Evolutionary conservation across 805 yeast genomes (phyloP), one percentile per base, ranked within the genome.

Genomic region (Teunomyces atbi): DNA sequence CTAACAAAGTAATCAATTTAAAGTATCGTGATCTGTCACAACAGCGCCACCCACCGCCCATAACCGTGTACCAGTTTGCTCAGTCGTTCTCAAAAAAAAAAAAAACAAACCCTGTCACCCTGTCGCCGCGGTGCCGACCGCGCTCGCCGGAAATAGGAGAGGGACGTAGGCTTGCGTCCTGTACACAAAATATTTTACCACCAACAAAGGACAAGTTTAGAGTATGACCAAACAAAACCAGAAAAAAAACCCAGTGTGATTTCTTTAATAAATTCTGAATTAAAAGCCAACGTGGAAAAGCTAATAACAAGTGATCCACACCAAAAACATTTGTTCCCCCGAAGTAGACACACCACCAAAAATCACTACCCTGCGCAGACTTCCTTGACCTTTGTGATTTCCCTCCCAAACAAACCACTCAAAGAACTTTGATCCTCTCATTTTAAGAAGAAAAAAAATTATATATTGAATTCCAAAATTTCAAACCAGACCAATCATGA

Each of bases 121-220:
- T 13, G 21, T 35, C 39, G 39, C 39, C 27, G 39, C 39, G 18
- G 18, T 21, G 39, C 39, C 39, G 15, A 36, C 39, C 39, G 39
- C 39, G 39, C n/a, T 36, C 39, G 39, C 39, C 39, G 39, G 28
- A 19, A 36, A 36, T 36, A 36, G 39, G 39, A 36, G 39, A 13
- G n/a, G 18, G 15, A 13, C 16, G 5, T 13, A 13, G 8, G 18
- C 33, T 13, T 30, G 33, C 28, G 12, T 13, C 39, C 39, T 36
- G 28, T 13, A 36, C 39, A 35, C 2, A 35, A 6, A 2, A 3
- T 27, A 35, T 20, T 19, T 7, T 35, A 12, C 39, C 12, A 35
- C 21, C 39, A 23, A 20, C 39, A 36, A 36, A 36, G 39, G 27
- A 36, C 39, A 21, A 36, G 27, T 30, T 16, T 29, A 19, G 43